A percentile compares a stretch with the other conserved stretches of the same genome.
phyloP scores from a whole-genome alignment of 345 rosid genomes.

The Aquilaria yunnanensis region DNA sequence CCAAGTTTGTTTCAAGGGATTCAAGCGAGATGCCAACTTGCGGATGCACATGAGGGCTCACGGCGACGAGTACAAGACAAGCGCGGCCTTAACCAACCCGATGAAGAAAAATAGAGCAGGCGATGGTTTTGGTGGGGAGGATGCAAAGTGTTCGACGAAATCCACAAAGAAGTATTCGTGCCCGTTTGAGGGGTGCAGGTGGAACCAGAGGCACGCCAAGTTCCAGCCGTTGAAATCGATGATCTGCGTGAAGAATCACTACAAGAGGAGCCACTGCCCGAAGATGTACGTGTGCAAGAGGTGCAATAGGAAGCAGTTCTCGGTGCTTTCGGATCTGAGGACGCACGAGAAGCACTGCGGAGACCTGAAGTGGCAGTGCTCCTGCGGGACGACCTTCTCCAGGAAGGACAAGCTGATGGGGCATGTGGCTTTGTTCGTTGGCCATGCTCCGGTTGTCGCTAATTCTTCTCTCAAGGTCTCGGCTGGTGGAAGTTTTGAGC shows the following conservation, averaged over 20 bases:
- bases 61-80: slow-evolving; percentile 79
- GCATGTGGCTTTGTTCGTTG: slow-evolving; percentile 67
- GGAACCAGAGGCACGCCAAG: slow-evolving; percentile 76
- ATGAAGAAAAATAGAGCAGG: slow-evolving; percentile 21
- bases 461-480: neutral
- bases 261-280: slow-evolving; percentile 93
- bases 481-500: slow-evolving; percentile 10
- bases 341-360: slow-evolving; percentile 97
- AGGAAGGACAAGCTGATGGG: slow-evolving; percentile 85
- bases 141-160: slow-evolving; percentile 15
- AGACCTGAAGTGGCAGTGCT: slow-evolving; percentile 70
- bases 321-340: slow-evolving; percentile 80
- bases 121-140: slow-evolving; percentile 1
- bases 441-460: slow-evolving; percentile 40
- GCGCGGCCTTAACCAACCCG: slow-evolving; percentile 60
- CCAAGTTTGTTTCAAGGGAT: slow-evolving; percentile 78
- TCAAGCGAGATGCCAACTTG: slow-evolving; percentile 83
- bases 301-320: slow-evolving; percentile 72
- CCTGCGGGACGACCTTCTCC: slow-evolving; percentile 84
- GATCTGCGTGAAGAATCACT: slow-evolving; percentile 86
- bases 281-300: slow-evolving; percentile 86
- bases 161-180: slow-evolving; percentile 56
- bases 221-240: slow-evolving; percentile 89
- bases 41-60: slow-evolving; percentile 99
- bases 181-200: slow-evolving; percentile 77